phyloP scores from a whole-genome alignment of 768 basidiomycete species.

The Lepiota venenata region DNA sequence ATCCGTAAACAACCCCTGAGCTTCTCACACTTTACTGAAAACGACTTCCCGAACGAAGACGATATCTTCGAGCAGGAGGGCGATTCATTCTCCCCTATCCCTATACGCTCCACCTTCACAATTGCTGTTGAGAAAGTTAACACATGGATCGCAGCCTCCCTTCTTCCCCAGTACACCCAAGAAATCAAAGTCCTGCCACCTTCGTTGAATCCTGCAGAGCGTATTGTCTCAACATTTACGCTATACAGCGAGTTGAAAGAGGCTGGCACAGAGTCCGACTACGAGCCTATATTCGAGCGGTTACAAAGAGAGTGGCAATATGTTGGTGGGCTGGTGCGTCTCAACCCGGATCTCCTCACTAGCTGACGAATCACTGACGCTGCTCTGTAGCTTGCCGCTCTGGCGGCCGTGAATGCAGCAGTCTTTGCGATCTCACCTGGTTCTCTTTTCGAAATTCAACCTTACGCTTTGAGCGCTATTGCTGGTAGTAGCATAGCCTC shows the following conservation, averaged over 20 bases:
- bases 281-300: conserved; percentile 43
- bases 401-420: conserved; percentile 55
- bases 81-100: not conserved
- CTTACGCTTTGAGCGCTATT: conserved; percentile 46
- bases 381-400: conserved; percentile 46
- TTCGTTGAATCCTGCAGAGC: conserved; percentile 23
- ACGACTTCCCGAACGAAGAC: conserved; percentile 14
- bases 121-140: not conserved
- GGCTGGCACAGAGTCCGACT: conserved; percentile 44
- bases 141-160: conserved; percentile 32
- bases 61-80: no score
- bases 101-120: not conserved
- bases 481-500: conserved; percentile 57
- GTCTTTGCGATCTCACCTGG: conserved; percentile 61
- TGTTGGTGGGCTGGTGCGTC: conserved; percentile 55
- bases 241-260: conserved; percentile 53
- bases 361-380: not conserved
- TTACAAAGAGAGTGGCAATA: conserved; percentile 64
- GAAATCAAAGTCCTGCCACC: conserved; percentile 11
- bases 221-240: conserved; percentile 46
- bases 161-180: conserved; percentile 24
- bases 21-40: conserved; percentile 19
- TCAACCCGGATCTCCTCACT: not conserved
- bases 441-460: conserved; percentile 46
- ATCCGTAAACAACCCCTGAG: conserved; percentile 20